Percentiles rank a stretch among this genome's conserved stretches.
These are phyloP conservation scores for Boletus subparvulus DNA, from an alignment of 768 basidiomycete genomes.

Conservation along the genomic window DNA sequence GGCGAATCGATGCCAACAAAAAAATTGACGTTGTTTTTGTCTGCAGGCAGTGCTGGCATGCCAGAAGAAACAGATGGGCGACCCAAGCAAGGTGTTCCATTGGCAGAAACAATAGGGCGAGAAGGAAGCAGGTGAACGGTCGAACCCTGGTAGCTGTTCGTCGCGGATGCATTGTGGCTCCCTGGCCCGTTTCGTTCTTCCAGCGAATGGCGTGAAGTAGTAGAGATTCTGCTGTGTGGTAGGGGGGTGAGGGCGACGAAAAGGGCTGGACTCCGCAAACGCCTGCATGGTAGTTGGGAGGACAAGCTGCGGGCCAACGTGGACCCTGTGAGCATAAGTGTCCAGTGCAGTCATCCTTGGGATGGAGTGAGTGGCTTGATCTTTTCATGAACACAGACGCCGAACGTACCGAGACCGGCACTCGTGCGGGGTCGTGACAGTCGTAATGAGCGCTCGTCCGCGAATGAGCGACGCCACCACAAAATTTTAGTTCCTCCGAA, in stretches of 20 bases:
- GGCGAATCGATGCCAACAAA: constrained; percentile 5
- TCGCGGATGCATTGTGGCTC: not conserved
- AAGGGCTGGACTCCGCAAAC: constrained; percentile 14
- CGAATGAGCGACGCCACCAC: not conserved
- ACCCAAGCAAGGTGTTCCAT: not conserved
- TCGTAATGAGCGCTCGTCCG: not conserved
- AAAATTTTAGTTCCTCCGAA: not conserved
- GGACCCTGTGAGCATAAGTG: constrained; percentile 85
- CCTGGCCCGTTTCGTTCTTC: constrained; percentile 1
- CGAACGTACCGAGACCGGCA: constrained; percentile 47
- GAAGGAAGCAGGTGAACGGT: not conserved
- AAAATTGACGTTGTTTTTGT: constrained; percentile 3
- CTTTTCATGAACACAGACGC: not conserved
- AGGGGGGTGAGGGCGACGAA: constrained; percentile 3
- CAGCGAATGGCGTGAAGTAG: not conserved
- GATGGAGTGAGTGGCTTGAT: constrained; percentile 8
- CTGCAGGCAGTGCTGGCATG: not conserved
- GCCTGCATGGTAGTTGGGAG: constrained; percentile 33
- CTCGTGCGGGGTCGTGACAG: constrained; percentile 19
- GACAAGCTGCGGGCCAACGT: constrained; percentile 59
- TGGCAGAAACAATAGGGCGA: not conserved
- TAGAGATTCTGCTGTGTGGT: constrained; percentile 4
- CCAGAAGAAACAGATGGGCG: not conserved
- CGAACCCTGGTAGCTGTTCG: not conserved
- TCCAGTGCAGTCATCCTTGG: constrained; percentile 67